These are phyloP conservation scores for Graphiopsis chlorocephala DNA, from an alignment of 2,329 filamentous ascomycete genomes.

Conservation along the genomic window DNA sequence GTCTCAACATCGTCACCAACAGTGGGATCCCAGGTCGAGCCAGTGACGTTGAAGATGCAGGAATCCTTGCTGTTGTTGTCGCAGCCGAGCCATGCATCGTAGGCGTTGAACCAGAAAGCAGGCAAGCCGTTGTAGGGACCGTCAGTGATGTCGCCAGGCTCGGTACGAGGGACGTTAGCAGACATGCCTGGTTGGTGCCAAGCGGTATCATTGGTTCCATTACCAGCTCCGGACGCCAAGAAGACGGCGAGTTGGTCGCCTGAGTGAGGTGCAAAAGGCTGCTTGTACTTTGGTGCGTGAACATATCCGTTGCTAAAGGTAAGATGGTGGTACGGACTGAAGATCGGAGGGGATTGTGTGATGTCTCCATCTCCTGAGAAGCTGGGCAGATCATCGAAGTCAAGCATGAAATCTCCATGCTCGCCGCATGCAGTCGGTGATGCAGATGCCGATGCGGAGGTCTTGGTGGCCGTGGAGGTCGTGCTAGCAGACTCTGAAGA, in stretches of 20 bases:
- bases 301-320: slow-evolving; percentile 52
- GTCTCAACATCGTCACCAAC: slow-evolving; percentile 36
- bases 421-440: slow-evolving; percentile 40
- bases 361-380: slow-evolving; percentile 34
- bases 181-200: slow-evolving; percentile 20
- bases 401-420: slow-evolving; percentile 42
- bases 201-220: slow-evolving; percentile 6
- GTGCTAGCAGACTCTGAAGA: not conserved
- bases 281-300: slow-evolving; percentile 45
- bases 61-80: slow-evolving; percentile 39
- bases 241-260: slow-evolving; percentile 49
- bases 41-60: slow-evolving; percentile 47
- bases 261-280: slow-evolving; percentile 46
- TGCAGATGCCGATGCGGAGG: slow-evolving; percentile 24
- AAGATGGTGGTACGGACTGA: slow-evolving; percentile 51
- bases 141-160: slow-evolving; percentile 48
- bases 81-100: slow-evolving; percentile 48
- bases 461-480: slow-evolving; percentile 2
- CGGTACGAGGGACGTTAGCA: slow-evolving; percentile 22
- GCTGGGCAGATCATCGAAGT: slow-evolving; percentile 38
- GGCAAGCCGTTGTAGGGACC: slow-evolving; percentile 42
- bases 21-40: slow-evolving; percentile 40
- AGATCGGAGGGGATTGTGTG: slow-evolving; percentile 40
- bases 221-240: slow-evolving; percentile 29
- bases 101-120: slow-evolving; percentile 52